These are phyloP conservation scores for Lanmaoa rubissima DNA, from an alignment of 768 basidiomycete species.

Conservation along the genomic window DNA sequence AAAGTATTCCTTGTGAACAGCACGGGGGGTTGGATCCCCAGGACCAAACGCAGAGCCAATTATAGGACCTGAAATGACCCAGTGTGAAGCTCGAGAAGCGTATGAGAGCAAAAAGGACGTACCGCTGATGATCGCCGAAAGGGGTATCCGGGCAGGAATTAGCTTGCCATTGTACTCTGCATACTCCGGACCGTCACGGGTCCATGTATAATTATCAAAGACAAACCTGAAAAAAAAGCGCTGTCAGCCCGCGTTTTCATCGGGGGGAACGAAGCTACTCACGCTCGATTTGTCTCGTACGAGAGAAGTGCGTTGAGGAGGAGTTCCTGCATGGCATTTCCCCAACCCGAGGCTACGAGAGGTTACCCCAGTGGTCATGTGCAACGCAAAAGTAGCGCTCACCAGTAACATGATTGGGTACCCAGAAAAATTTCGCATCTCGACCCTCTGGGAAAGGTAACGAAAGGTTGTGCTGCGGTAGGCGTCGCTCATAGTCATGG, in stretches of 20 bases:
- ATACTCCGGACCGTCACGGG: constrained; percentile 40
- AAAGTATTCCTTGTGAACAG: constrained; percentile 48
- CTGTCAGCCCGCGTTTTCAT: neutral
- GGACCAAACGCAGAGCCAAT: constrained; percentile 40
- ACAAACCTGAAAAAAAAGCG: constrained; percentile 41
- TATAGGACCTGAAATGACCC: constrained; percentile 36
- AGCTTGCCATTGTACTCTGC: constrained; percentile 46
- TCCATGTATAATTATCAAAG: constrained; percentile 61
- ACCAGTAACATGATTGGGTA: constrained; percentile 47
- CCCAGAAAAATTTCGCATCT: constrained; percentile 45
- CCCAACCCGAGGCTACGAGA: constrained; percentile 52
- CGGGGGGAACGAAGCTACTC: constrained; percentile 20
- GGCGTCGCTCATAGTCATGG: constrained; percentile 40
- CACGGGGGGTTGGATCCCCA: constrained; percentile 38
- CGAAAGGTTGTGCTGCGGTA: constrained; percentile 45
- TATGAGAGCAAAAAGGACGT: constrained; percentile 4
- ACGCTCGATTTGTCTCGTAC: constrained; percentile 47
- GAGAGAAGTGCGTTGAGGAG: constrained; percentile 52
- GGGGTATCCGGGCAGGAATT: constrained; percentile 53
- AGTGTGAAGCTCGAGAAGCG: neutral
- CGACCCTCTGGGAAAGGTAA: constrained; percentile 41
- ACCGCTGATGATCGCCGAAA: constrained; percentile 55
- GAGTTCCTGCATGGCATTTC: constrained; percentile 60
- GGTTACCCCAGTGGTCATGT: neutral
- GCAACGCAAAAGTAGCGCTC: constrained; percentile 3